Conservation (phyloP, 352 stramenopile species). For the Globisporangium nunn region DNA sequence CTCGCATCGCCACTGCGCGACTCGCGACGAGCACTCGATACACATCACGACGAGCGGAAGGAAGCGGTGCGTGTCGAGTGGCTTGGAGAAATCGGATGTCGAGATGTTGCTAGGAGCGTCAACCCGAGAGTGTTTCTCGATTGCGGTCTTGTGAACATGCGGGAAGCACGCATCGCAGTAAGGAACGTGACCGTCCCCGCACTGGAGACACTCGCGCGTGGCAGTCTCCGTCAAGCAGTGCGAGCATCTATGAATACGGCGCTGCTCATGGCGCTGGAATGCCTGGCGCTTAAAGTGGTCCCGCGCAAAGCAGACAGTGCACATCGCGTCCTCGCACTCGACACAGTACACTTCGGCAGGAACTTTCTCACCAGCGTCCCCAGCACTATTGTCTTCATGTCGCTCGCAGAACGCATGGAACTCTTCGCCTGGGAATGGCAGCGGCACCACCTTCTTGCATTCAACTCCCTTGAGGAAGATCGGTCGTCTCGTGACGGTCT, state of each 20-base stretch:
- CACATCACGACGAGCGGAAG: conserved; percentile 59
- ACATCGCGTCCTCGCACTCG: conserved; percentile 70
- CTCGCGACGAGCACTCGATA: conserved; percentile 38
- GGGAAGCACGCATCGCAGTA: conserved; percentile 67
- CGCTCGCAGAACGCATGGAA: conserved; percentile 61
- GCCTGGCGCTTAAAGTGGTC: conserved; percentile 46
- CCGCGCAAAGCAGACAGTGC: conserved; percentile 44
- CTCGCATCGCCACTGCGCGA: conserved; percentile 61
- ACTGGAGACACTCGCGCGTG: conserved; percentile 56
- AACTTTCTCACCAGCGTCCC: conserved; percentile 11
- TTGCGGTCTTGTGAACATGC: conserved; percentile 27
- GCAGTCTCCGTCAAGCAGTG: conserved; percentile 51
- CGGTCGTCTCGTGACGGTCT: conserved; percentile 24
- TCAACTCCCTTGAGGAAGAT: conserved; percentile 48
- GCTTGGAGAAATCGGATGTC: background rate
- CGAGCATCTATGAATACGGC: conserved; percentile 33
- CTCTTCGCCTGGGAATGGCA: conserved; percentile 64
- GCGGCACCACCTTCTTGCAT: conserved; percentile 41
- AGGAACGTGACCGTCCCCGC: conserved; percentile 51
- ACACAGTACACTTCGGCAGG: conserved; percentile 52
- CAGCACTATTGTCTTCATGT: conserved; percentile 35
- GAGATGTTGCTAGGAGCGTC: background rate
- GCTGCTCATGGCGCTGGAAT: conserved; percentile 34
- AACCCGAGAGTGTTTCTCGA: background rate
- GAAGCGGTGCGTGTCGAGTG: conserved; percentile 24